These are phyloP conservation scores for Gentiana straminea DNA, from an alignment of 257 asterid species.

Conservation along the genomic window DNA sequence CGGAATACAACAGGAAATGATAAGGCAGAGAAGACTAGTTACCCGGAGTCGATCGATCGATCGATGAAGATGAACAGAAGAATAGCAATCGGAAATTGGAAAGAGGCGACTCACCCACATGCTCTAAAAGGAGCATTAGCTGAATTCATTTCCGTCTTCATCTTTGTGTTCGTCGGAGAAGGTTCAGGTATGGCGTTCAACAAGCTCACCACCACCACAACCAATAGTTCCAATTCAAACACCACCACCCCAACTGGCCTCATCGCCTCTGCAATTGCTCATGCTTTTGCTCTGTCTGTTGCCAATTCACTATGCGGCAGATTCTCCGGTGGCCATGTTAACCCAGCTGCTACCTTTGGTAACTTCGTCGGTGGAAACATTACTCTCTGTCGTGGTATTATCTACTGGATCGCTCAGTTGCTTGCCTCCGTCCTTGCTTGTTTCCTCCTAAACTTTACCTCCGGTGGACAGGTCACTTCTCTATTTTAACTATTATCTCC, in stretches of 20 bases:
- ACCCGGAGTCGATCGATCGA: neutral
- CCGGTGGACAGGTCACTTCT: constrained; percentile 27
- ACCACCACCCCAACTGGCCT: constrained; percentile 22
- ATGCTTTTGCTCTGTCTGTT: constrained; percentile 24
- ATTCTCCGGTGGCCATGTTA: constrained; percentile 30
- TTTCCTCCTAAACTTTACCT: constrained; percentile 22
- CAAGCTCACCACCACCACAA: constrained; percentile 19
- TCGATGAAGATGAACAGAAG: constrained; percentile 21
- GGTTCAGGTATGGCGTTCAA: constrained; percentile 33
- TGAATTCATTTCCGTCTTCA: constrained; percentile 37
- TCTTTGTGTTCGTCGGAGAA: constrained; percentile 37
- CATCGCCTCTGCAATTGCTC: constrained; percentile 21
- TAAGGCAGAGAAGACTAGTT: too few species aligned
- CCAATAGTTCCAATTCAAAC: neutral
- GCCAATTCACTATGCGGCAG: constrained; percentile 26
- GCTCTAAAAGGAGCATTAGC: constrained; percentile 39
- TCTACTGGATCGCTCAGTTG: constrained; percentile 36
- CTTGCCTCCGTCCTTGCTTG: constrained; percentile 27
- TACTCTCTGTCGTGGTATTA: constrained; percentile 26
- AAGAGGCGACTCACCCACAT: constrained; percentile 21
- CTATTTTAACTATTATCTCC: neutral
- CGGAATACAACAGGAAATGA: too few species aligned
- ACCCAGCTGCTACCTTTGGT: constrained; percentile 33
- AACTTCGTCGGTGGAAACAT: constrained; percentile 31
- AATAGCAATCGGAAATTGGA: constrained; percentile 20